Conservation (phyloP, 495 filamentous ascomycete species). For the Aspergillus indologenus region DNA sequence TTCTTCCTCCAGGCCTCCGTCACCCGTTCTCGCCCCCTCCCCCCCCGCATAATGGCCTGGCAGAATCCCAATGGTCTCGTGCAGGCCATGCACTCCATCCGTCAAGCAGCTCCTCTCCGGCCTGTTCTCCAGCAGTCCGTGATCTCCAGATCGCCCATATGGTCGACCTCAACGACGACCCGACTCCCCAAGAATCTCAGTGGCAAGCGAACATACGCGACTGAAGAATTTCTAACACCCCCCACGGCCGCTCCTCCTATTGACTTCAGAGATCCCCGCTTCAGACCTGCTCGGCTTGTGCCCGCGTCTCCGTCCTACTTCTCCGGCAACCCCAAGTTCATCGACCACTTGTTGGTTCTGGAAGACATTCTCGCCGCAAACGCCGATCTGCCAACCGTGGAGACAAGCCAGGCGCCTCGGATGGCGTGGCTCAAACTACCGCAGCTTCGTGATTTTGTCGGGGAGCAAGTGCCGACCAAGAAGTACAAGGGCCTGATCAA, state of each 20-base stretch:
- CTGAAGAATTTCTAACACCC: slow-evolving; percentile 27
- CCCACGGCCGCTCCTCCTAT: slow-evolving; percentile 46
- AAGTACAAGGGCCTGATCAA: slow-evolving; percentile 74
- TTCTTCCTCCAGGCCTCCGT: slow-evolving; percentile 8
- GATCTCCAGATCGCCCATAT: slow-evolving; percentile 17
- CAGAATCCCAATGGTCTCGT: slow-evolving; percentile 36
- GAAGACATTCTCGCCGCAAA: slow-evolving; percentile 67
- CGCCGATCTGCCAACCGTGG: slow-evolving; percentile 64
- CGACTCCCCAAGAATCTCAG: background rate
- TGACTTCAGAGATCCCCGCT: slow-evolving; percentile 33
- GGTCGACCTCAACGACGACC: slow-evolving; percentile 12
- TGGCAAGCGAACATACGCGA: slow-evolving; percentile 29
- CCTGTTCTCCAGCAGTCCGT: slow-evolving; percentile 16
- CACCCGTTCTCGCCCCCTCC: slow-evolving; percentile 17
- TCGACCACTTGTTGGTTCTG: slow-evolving; percentile 75
- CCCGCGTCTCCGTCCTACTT: slow-evolving; percentile 92
- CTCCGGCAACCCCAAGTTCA: slow-evolving; percentile 78
- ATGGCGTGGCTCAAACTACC: slow-evolving; percentile 80
- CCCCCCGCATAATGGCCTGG: slow-evolving; percentile 37
- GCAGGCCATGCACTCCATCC: slow-evolving; percentile 39
- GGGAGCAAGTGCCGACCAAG: slow-evolving; percentile 72
- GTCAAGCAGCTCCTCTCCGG: slow-evolving; percentile 21
- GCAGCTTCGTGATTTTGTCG: slow-evolving; percentile 70
- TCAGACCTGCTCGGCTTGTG: slow-evolving; percentile 61
- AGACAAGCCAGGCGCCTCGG: slow-evolving; percentile 61